Evolutionary conservation across 257 asterid genomes (phyloP), one percentile per base, ranked within the genome.

Genomic region (Nicotiana sylvestris): DNA sequence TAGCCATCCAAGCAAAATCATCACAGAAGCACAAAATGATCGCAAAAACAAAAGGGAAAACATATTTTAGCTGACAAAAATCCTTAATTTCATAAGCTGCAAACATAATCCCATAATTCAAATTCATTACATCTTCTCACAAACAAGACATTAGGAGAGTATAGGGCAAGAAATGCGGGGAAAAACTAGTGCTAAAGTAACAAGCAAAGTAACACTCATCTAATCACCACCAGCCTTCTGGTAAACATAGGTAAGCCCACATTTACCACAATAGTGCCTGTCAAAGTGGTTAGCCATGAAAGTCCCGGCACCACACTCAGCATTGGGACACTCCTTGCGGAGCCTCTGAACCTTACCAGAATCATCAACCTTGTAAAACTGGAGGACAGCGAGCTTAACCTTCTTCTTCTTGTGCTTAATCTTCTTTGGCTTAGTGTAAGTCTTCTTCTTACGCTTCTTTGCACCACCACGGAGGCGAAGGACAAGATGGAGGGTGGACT

Each of bases 401-500:
- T 84, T 86, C 84, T 82, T 86, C 69, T 86, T 56, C 89, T 86
- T 86, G 78, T 86, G 89, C 86, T 86, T 86, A 82, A 86, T 84
- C 87, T 86, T 86, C 87, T 86, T 86, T 2, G 89, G 89, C 82
- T 86, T 86, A 18, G 89, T 86, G 85, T 86, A 86, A 64, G 89
- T 86, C 87, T 86, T 86, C 87, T 86, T 86, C 89, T 86, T 86
- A 15, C 89, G 85, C 84, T 86, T 86, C 82, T 84, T 86, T 1
- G 89, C 89, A 15, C 89, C 89, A 82, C 89, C 89, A 18, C 89
- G 89, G 32, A 86, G 89, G 16, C 89, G 89, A 56, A 86, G 87
- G 55, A 86, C 87, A 12, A 86, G 84, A 85, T 87, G 89, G 77
- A 87, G 89, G 6, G 89, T 87, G 6, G 87, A 87, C 64, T 87